Percentiles rank a stretch among this genome's conserved stretches.
phyloP scores from a whole-genome alignment of 129 eudicot species.

The Lonicera japonica region DNA sequence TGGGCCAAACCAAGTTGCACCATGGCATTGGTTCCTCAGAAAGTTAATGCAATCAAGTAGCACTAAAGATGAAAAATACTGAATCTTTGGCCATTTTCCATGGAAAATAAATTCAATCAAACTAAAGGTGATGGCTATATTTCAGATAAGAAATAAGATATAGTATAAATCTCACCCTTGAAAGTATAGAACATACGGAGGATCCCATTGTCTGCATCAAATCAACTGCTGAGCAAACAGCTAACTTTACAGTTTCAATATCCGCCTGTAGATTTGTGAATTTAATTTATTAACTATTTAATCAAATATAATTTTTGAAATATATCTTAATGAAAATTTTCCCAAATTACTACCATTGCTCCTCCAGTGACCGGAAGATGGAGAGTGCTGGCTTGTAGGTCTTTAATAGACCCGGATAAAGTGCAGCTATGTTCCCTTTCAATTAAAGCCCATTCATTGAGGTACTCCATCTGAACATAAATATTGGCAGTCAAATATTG shows the following conservation, averaged over 20 bases:
- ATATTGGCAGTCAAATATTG: neutral
- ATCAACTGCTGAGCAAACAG: constrained; percentile 77
- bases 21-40: too few relatives aligned
- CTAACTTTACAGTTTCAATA: constrained; percentile 48
- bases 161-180: constrained; percentile 43
- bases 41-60: too few relatives aligned
- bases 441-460: constrained; percentile 69
- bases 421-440: constrained; percentile 68
- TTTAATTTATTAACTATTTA: neutral
- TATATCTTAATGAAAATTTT: neutral
- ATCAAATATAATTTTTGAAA: neutral
- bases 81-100: too few relatives aligned
- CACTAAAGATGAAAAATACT: too few relatives aligned
- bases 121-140: constrained; percentile 6
- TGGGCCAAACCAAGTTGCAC: too few relatives aligned
- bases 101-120: too few relatives aligned
- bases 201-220: constrained; percentile 72
- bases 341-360: constrained; percentile 50
- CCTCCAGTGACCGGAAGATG: constrained; percentile 83
- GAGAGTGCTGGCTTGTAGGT: constrained; percentile 79
- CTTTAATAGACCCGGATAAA: constrained; percentile 55
- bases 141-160: neutral
- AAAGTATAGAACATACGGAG: constrained; percentile 52
- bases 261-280: constrained; percentile 46
- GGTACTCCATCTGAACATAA: constrained; percentile 45